Base-by-base conservation (phyloP, 148 eudicot species). In the Cornus kousa region DNA sequence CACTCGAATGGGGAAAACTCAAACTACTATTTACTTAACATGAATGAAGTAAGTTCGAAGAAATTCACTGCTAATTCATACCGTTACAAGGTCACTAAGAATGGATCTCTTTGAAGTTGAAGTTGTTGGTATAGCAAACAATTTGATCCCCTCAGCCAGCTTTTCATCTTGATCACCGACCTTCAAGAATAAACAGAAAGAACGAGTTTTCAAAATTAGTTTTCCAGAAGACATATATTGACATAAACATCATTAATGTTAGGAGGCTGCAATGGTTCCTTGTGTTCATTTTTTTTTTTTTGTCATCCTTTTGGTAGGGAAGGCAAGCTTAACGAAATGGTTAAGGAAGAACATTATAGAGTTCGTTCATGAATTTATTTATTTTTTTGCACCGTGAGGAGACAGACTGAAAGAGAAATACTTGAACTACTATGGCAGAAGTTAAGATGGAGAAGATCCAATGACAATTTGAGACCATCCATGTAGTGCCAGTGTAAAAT, bases 111-210 rank as follows among this genome's bases (percentile, higher is more conserved):
- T 96, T 62, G 99, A 89, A 74, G 90, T 83, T 64, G 88, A 75
- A 79, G 89, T 89, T 24, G 94, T 83, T 72, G 93, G 73, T 77
- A 96, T 83, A 37, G 98, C 98, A 87, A 89, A 87, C 46, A 96
- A 85, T 77, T 93, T 93, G 75, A 96, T 96, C 70, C 98, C 98
- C 82, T 93, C 98, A 4, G 97, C 98, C 73, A 96, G 82, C 88
- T 96, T 96, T 83, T 96, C 99, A 1, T 96, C 98, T 67, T 87
- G 87, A 20, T 96, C 97, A 76, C 99, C 99, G 84, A 96, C 99
- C 99, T 96, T 43, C 48, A 76, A 11, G 32, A 76, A 59, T 53
- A 10, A 67, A 80, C 7, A 68, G 14, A 72, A 60, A 59, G 48
- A 71, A 70, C 55, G 73, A 68, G 23, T 67, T 53, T 70, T 76